Conservation (phyloP, 768 basidiomycete species). For the Pleurotus citrinopileatus region DNA sequence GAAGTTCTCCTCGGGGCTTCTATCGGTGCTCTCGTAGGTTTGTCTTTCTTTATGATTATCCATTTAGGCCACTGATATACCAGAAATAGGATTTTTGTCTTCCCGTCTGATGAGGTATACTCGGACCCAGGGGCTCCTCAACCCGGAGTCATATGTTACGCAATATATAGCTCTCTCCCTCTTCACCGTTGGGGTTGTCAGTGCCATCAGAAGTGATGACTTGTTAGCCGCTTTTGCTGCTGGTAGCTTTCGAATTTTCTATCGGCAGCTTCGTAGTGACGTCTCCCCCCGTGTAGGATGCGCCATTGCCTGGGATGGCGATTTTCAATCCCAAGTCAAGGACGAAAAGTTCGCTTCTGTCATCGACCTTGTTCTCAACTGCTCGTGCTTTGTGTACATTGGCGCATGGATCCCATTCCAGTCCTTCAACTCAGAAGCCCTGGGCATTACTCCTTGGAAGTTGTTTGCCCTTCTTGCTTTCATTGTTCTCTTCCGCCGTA, state of each 20-base stretch:
- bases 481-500: slow-evolving; percentile 73
- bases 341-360: slow-evolving; percentile 87
- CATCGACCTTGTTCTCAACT: slow-evolving; percentile 84
- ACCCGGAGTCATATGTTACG: slow-evolving; percentile 83
- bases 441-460: slow-evolving; percentile 69
- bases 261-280: neutral
- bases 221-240: slow-evolving; percentile 87
- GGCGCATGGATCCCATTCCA: slow-evolving; percentile 85
- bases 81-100: slow-evolving; percentile 63
- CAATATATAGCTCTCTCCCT: slow-evolving; percentile 76
- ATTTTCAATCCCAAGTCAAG: slow-evolving; percentile 78
- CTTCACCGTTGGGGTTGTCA: slow-evolving; percentile 76
- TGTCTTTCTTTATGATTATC: no score
- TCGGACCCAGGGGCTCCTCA: slow-evolving; percentile 51
- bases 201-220: slow-evolving; percentile 82
- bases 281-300: slow-evolving; percentile 48
- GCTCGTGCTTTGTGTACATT: slow-evolving; percentile 77
- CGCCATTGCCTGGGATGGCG: slow-evolving; percentile 90
- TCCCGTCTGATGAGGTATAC: slow-evolving; percentile 71
- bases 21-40: slow-evolving; percentile 51
- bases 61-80: no score
- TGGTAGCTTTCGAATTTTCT: slow-evolving; percentile 37
- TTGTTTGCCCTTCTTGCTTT: slow-evolving; percentile 63
- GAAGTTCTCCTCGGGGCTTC: no score
- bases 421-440: slow-evolving; percentile 48